A percentile compares a stretch with the other conserved stretches of the same genome.
Conservation (phyloP, 2,329 filamentous ascomycete genomes). For the Venturia carpophila region DNA sequence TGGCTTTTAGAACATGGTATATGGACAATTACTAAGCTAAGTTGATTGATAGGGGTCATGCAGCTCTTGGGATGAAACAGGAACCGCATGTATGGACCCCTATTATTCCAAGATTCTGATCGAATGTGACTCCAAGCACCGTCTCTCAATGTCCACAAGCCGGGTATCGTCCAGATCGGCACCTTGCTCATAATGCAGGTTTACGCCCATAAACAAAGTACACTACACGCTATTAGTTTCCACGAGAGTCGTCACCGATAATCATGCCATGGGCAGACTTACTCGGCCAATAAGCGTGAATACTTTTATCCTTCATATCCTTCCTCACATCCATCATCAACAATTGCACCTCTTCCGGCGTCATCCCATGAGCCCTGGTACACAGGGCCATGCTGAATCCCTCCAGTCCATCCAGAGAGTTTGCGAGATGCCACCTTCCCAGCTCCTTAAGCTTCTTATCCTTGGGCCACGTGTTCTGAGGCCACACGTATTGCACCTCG, state of each 20-base stretch:
- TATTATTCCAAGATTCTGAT: not conserved
- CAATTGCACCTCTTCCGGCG: constrained; percentile 25
- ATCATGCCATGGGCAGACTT: constrained; percentile 19
- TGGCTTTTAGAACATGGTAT: not conserved
- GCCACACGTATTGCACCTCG: constrained; percentile 30
- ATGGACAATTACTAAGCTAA: not conserved
- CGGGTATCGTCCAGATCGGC: not conserved
- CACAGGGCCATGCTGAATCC: constrained; percentile 22
- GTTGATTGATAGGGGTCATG: not conserved
- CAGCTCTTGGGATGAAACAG: not conserved
- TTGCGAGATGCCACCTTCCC: constrained; percentile 21
- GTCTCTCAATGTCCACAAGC: not conserved
- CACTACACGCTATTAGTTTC: not conserved
- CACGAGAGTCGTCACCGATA: not conserved
- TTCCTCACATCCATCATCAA: constrained; percentile 23
- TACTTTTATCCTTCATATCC: constrained; percentile 23
- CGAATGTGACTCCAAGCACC: not conserved
- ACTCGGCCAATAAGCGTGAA: constrained; percentile 28
- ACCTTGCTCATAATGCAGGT: not conserved
- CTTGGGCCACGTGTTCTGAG: constrained; percentile 45
- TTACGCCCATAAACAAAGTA: constrained; percentile 20
- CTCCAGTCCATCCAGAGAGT: constrained; percentile 27
- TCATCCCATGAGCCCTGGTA: constrained; percentile 25
- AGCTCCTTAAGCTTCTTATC: constrained; percentile 24
- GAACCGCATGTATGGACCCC: not conserved